phyloP scores from a whole-genome alignment of 1,284 basidiomycete genomes.

The Spongiforma sp. region DNA sequence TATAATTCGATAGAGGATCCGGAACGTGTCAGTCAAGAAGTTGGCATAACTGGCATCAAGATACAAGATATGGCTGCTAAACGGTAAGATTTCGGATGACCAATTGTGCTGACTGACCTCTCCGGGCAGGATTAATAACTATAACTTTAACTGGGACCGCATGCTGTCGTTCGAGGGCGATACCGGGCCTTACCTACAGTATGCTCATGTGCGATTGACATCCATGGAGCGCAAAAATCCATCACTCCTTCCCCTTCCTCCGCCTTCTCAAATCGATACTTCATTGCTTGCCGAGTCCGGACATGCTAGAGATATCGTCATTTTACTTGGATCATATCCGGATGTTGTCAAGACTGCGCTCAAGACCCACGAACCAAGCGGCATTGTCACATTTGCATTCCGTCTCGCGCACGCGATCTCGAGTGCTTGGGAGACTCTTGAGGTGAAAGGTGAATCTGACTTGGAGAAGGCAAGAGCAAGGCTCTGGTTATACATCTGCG shows the following conservation, averaged over 20 bases:
- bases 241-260: slow-evolving; percentile 80
- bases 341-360: slow-evolving; percentile 88
- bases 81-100: slow-evolving; percentile 53
- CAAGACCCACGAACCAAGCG: slow-evolving; percentile 89
- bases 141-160: slow-evolving; percentile 93
- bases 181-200: slow-evolving; percentile 96
- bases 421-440: slow-evolving; percentile 87
- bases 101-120: background rate
- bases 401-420: slow-evolving; percentile 82
- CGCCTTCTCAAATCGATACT: slow-evolving; percentile 72
- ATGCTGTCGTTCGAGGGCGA: slow-evolving; percentile 98
- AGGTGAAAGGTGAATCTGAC: slow-evolving; percentile 84
- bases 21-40: slow-evolving; percentile 79
- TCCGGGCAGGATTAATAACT: slow-evolving; percentile 86
- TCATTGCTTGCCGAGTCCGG: slow-evolving; percentile 69
- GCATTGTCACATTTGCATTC: slow-evolving; percentile 84
- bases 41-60: slow-evolving; percentile 97
- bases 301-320: slow-evolving; percentile 87
- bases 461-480: slow-evolving; percentile 84
- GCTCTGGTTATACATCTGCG: slow-evolving; percentile 89
- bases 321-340: slow-evolving; percentile 90
- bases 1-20: slow-evolving; percentile 92
- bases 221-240: slow-evolving; percentile 96
- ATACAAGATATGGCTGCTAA: slow-evolving; percentile 99
- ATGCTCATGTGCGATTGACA: slow-evolving; percentile 94